phyloP scores from a whole-genome alignment of 2,329 filamentous ascomycete genomes.

The Aspergillus oerlinghausenensis region DNA sequence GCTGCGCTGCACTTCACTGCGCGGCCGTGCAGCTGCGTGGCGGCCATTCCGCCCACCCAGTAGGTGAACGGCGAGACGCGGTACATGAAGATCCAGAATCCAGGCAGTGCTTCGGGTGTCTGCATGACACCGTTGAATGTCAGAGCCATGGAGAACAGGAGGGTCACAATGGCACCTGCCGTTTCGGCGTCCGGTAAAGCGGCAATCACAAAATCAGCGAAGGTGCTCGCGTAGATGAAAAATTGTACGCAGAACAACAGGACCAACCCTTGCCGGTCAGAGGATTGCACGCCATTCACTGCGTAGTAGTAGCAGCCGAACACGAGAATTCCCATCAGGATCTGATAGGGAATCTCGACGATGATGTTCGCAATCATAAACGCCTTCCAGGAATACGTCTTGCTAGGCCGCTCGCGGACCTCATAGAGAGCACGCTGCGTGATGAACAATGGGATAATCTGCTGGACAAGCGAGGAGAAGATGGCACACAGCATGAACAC shows the following conservation, averaged over 20 bases:
- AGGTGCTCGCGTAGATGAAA: conserved; percentile 75
- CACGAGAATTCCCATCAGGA: conserved; percentile 66
- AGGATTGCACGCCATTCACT: conserved; percentile 55
- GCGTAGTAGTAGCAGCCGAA: conserved; percentile 84
- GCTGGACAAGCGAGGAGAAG: conserved; percentile 47
- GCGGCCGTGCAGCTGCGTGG: conserved; percentile 64
- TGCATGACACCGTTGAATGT: conserved; percentile 68
- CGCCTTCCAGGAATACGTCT: conserved; percentile 79
- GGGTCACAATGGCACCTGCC: conserved; percentile 68
- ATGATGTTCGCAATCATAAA: conserved; percentile 80
- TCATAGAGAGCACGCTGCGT: conserved; percentile 77
- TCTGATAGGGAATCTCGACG: conserved; percentile 82
- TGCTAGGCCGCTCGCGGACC: conserved; percentile 76
- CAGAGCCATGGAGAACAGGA: conserved; percentile 79
- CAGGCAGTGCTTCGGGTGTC: conserved; percentile 59
- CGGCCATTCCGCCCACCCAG: conserved; percentile 59
- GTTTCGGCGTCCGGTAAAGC: conserved; percentile 69
- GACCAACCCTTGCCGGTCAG: conserved; percentile 69
- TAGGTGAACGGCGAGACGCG: conserved; percentile 53
- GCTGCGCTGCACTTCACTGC: conserved; percentile 61
- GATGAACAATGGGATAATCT: conserved; percentile 74
- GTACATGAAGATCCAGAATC: conserved; percentile 65
- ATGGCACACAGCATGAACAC: conserved; percentile 78
- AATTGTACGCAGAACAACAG: conserved; percentile 73
- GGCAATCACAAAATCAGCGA: conserved; percentile 70